Conservation (phyloP, 768 basidiomycete species). For the Naganishia antarctica region DNA sequence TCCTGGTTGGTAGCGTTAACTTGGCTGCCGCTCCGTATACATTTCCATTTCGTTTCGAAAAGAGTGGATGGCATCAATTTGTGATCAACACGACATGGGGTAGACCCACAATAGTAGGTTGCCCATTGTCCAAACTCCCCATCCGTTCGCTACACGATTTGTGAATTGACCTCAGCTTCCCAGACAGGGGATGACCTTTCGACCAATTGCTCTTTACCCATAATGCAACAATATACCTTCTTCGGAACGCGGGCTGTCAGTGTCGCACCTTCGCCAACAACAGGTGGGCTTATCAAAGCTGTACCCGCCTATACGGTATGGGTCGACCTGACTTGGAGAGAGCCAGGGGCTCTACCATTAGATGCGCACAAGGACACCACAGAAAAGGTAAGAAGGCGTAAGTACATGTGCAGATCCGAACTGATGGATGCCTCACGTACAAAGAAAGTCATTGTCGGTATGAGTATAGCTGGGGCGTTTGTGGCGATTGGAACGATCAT, state of each 20-base stretch:
- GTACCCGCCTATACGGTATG: constrained; percentile 38
- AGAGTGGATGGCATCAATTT: constrained; percentile 46
- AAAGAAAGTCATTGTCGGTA: constrained; percentile 36
- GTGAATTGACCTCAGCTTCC: constrained; percentile 2
- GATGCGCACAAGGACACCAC: constrained; percentile 31
- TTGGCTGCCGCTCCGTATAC: constrained; percentile 33
- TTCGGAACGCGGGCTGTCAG: constrained; percentile 42
- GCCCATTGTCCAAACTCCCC: too few species aligned
- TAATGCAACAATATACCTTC: constrained; percentile 34
- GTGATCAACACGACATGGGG: constrained; percentile 46
- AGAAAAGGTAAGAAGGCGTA: constrained; percentile 19
- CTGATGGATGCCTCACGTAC: neutral
- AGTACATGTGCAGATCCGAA: neutral
- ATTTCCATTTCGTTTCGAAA: constrained; percentile 39
- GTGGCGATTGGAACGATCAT: constrained; percentile 34
- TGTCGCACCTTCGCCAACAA: constrained; percentile 37
- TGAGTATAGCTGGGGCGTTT: constrained; percentile 38
- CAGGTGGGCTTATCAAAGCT: constrained; percentile 30
- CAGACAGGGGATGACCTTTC: constrained; percentile 26
- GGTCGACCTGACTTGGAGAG: constrained; percentile 30
- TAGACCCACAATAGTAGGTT: constrained; percentile 41
- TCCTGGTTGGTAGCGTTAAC: too few species aligned
- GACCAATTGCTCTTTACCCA: constrained; percentile 21
- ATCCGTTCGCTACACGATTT: too few species aligned
- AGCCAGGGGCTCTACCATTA: constrained; percentile 37